These are phyloP conservation scores for Agaricus sinodeliciosus DNA, from an alignment of 768 basidiomycete genomes.

Conservation along the genomic window DNA sequence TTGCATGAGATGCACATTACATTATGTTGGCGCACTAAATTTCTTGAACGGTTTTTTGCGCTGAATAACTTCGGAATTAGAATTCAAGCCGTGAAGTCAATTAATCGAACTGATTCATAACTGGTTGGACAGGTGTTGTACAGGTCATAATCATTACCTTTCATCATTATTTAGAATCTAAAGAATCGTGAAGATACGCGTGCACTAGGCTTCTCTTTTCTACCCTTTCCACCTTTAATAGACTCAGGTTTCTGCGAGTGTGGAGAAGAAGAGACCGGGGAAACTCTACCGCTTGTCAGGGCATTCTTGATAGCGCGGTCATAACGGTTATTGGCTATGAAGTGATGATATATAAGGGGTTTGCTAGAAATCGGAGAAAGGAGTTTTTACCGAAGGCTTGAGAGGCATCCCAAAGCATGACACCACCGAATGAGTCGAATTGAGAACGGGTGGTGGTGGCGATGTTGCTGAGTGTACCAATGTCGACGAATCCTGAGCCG, in stretches of 20 bases:
- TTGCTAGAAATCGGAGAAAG: not conserved
- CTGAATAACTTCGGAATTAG: no score
- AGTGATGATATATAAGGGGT: not conserved
- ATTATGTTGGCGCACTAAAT: no score
- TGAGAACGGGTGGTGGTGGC: conserved; percentile 31
- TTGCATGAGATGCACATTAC: no score
- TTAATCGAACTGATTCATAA: no score
- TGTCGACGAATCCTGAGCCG: conserved; percentile 44
- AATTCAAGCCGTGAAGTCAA: no score
- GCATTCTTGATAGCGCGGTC: conserved; percentile 36
- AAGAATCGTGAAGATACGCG: conserved; percentile 6
- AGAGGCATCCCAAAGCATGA: conserved; percentile 37
- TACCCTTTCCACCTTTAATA: no score
- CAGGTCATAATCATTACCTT: no score
- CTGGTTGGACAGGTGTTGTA: no score
- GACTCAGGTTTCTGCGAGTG: not conserved
- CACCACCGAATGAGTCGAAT: conserved; percentile 50
- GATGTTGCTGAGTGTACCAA: conserved; percentile 32
- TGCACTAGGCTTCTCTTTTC: not conserved
- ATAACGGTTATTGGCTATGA: conserved; percentile 31
- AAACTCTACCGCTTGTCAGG: conserved; percentile 21
- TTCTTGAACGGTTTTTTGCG: no score
- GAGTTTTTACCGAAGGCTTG: conserved; percentile 27
- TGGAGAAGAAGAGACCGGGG: conserved; percentile 18
- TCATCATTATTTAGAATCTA: not conserved